These are phyloP conservation scores for Agrocybe chaxingu DNA, from an alignment of 768 basidiomycete species.

Conservation along the genomic window DNA sequence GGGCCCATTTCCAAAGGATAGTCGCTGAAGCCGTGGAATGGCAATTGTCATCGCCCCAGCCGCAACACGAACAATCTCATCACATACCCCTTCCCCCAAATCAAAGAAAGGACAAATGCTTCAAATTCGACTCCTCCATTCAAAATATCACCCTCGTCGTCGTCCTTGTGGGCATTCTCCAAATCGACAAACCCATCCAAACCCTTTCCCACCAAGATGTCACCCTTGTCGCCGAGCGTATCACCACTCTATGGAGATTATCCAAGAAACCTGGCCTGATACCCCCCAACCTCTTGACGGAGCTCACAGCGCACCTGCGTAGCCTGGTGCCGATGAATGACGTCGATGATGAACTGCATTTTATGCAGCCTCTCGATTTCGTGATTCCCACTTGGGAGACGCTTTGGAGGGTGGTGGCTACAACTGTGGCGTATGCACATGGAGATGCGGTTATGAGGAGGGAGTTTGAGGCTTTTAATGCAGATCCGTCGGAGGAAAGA, in stretches of 20 bases:
- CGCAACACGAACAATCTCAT: background rate
- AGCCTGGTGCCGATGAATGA: conserved; percentile 31
- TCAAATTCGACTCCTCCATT: conserved; percentile 34
- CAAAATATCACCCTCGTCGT: conserved; percentile 33
- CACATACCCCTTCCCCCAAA: background rate
- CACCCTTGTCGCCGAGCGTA: conserved; percentile 30
- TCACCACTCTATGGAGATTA: conserved; percentile 45
- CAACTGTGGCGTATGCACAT: conserved; percentile 34
- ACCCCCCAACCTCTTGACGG: conserved; percentile 25
- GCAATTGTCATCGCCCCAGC: conserved; percentile 10
- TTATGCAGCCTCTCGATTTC: conserved; percentile 43
- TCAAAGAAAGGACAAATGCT: too few species aligned
- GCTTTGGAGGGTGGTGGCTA: conserved; percentile 58
- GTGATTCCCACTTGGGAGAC: conserved; percentile 62
- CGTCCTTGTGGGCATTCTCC: conserved; percentile 40
- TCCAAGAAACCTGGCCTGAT: conserved; percentile 36
- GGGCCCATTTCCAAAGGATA: conserved; percentile 29
- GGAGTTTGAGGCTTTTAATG: conserved; percentile 35
- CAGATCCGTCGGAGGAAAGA: conserved; percentile 21
- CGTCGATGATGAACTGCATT: conserved; percentile 15
- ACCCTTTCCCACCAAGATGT: conserved; percentile 31
- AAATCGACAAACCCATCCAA: conserved; percentile 22
- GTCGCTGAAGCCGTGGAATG: conserved; percentile 27
- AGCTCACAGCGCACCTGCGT: conserved; percentile 33
- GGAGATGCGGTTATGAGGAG: conserved; percentile 17